These are phyloP conservation scores for Colletotrichum eremochloae DNA, from an alignment of 2,329 filamentous ascomycete genomes.

Conservation along the genomic window DNA sequence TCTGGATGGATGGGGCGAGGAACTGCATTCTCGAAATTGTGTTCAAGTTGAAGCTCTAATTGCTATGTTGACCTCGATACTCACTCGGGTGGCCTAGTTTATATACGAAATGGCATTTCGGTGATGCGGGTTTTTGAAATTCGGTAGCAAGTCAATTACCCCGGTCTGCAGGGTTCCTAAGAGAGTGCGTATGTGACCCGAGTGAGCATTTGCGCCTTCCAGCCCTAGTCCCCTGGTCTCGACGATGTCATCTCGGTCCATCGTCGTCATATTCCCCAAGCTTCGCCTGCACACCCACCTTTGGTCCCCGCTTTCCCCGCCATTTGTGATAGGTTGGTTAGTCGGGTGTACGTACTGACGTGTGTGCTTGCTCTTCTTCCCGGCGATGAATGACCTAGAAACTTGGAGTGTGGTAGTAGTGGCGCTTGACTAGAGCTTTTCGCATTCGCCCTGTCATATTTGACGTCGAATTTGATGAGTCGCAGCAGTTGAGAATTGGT, in stretches of 20 bases:
- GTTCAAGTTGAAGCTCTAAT: no score
- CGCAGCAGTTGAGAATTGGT: no score
- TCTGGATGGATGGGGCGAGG: not conserved
- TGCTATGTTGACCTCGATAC: slow-evolving; percentile 6
- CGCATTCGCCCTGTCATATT: not conserved
- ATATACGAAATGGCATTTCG: slow-evolving; percentile 9
- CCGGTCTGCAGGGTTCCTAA: not conserved
- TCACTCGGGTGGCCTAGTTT: not conserved
- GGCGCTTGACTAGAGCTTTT: not conserved
- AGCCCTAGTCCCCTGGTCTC: slow-evolving; percentile 7
- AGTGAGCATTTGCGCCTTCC: not conserved
- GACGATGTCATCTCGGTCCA: slow-evolving; percentile 33
- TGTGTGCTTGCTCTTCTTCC: not conserved
- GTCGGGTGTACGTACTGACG: slow-evolving; percentile 20
- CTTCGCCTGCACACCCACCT: slow-evolving; percentile 17
- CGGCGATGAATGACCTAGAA: slow-evolving; percentile 4
- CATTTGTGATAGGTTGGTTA: slow-evolving; percentile 53
- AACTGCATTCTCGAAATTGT: slow-evolving; percentile 10
- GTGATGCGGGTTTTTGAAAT: not conserved
- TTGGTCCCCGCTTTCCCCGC: slow-evolving; percentile 47
- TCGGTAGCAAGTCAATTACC: not conserved
- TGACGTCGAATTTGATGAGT: not conserved
- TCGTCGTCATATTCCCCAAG: slow-evolving; percentile 6
- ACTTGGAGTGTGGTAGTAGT: not conserved
- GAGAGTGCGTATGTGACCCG: not conserved